These are phyloP conservation scores for Podospora anserina DNA, from an alignment of 495 filamentous ascomycete genomes.

Conservation along the genomic window DNA sequence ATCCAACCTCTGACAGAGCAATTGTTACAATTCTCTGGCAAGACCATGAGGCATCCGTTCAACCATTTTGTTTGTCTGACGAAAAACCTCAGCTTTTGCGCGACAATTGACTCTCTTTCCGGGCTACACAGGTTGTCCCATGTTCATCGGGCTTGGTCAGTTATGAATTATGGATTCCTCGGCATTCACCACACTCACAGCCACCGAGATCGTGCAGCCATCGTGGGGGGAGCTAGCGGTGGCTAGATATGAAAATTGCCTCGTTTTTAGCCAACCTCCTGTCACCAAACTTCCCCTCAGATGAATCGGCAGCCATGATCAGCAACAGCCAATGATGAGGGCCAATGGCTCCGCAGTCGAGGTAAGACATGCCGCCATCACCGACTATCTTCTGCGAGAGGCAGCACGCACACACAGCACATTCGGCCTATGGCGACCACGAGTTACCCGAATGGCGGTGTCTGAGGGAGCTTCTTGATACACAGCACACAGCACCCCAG, in stretches of 20 bases:
- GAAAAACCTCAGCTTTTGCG: background rate
- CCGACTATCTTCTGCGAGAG: conserved; percentile 7
- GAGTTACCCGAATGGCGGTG: background rate
- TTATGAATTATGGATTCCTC: background rate
- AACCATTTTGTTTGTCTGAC: background rate
- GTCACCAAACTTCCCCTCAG: background rate
- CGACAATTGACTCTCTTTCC: background rate
- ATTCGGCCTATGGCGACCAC: conserved; percentile 7
- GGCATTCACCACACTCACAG: background rate
- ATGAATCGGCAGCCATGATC: background rate
- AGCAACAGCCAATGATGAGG: background rate
- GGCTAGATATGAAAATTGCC: background rate
- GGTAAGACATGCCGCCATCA: conserved; percentile 13
- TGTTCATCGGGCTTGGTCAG: background rate
- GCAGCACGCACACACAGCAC: background rate
- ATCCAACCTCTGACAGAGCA: background rate
- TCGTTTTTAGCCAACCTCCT: background rate
- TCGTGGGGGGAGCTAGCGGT: no score
- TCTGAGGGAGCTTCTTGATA: background rate
- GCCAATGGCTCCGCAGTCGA: background rate
- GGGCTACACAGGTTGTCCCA: background rate
- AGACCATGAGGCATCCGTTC: background rate
- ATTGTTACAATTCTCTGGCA: background rate
- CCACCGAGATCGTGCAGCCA: background rate
- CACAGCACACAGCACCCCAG: conserved; percentile 1